Evolutionary conservation across 1,284 basidiomycete genomes (phyloP).

Genomic region (Cerrena zonata): DNA sequence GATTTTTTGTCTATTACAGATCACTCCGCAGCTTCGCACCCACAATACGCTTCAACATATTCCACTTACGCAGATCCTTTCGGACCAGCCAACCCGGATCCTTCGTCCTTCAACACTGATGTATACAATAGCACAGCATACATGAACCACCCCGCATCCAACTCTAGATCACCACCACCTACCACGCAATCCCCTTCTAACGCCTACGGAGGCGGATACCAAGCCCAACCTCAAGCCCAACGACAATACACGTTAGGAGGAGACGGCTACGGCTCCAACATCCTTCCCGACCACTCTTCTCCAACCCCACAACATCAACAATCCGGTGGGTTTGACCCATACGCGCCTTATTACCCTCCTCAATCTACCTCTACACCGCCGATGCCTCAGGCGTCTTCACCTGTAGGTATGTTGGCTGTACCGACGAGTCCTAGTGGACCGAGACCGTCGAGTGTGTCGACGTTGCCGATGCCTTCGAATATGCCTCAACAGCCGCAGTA

Average conservation of each 20-base stretch:
- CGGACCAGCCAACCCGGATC: conserved; percentile 28
- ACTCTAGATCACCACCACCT: too few species aligned
- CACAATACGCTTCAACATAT: conserved; percentile 43
- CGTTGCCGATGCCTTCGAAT: neutral
- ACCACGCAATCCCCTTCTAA: conserved; percentile 3
- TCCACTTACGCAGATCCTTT: conserved; percentile 46
- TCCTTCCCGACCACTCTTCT: conserved; percentile 31
- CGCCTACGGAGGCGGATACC: neutral
- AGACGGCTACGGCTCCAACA: conserved; percentile 47
- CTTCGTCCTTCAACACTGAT: conserved; percentile 34
- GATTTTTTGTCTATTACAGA: conserved; percentile 36
- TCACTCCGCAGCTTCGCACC: conserved; percentile 46
- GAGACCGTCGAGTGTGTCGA: conserved; percentile 11
- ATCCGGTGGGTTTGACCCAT: neutral
- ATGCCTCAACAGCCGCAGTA: conserved; percentile 28
- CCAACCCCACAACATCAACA: conserved; percentile 1
- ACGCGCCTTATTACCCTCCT: conserved; percentile 17
- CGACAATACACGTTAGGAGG: conserved; percentile 55
- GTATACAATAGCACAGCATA: conserved; percentile 35
- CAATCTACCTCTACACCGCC: conserved; percentile 17
- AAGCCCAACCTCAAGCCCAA: conserved; percentile 30
- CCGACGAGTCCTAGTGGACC: conserved; percentile 18
- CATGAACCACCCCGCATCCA: conserved; percentile 18
- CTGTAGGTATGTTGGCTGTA: neutral
- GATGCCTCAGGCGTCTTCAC: conserved; percentile 15